Evolutionary conservation across 208 protist genomes (phyloP).

Genomic region (Blastocrithidia nonstop): DNA sequence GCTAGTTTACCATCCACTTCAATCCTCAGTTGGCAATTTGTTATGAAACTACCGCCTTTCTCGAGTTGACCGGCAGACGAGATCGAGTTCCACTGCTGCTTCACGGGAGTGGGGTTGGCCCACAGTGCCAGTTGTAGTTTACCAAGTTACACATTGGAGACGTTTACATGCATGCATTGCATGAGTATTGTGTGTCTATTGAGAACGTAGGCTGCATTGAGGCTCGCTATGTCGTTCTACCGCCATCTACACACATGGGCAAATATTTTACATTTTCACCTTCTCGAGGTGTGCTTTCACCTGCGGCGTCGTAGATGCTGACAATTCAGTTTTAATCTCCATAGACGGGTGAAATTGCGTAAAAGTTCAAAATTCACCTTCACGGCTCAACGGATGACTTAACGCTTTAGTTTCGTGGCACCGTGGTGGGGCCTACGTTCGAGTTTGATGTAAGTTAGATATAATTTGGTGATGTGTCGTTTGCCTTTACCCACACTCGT

Average conservation of each 20-base stretch:
- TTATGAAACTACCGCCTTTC: conserved; percentile 58
- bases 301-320: conserved; percentile 42
- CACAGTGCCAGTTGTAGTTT: conserved; percentile 84
- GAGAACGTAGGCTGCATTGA: conserved; percentile 86
- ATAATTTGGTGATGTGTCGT: conserved; percentile 89
- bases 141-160: conserved; percentile 83
- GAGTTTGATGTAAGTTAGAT: conserved; percentile 81
- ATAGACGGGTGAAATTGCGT: conserved; percentile 76
- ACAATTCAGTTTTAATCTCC: conserved; percentile 70
- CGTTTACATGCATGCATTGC: conserved; percentile 87
- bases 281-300: conserved; percentile 44
- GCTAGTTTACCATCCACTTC: conserved; percentile 85
- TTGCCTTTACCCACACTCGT: conserved; percentile 73
- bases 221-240: conserved; percentile 71
- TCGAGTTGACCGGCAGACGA: conserved; percentile 59
- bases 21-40: conserved; percentile 66
- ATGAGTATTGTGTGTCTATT: conserved; percentile 84
- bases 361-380: conserved; percentile 81
- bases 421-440: conserved; percentile 88
- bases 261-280: conserved; percentile 75
- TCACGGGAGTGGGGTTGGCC: conserved; percentile 69
- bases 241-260: conserved; percentile 13
- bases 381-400: conserved; percentile 68
- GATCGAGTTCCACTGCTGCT: conserved; percentile 70
- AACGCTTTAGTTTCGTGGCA: conserved; percentile 69